Conservation (phyloP, 2,329 filamentous ascomycete species). For the Pestalotiopsis sp. region DNA sequence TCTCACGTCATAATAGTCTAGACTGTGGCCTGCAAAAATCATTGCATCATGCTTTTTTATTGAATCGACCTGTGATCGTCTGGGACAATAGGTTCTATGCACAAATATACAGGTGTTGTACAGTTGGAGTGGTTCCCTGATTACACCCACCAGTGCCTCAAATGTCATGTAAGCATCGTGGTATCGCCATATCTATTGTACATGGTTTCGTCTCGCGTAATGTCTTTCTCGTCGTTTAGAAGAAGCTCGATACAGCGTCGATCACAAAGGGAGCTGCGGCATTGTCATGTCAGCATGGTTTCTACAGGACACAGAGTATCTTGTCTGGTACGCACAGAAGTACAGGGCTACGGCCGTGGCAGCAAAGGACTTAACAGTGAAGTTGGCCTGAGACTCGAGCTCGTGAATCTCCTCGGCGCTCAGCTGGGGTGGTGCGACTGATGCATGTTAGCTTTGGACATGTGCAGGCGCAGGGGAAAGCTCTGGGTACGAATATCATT, state of each 20-base stretch:
- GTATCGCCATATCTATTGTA: background rate
- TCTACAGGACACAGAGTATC: background rate
- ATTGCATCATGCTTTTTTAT: background rate
- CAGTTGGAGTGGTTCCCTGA: background rate
- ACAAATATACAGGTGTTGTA: slow-evolving; percentile 9
- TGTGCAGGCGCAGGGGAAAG: background rate
- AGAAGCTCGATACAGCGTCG: slow-evolving; percentile 48
- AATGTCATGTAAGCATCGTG: background rate
- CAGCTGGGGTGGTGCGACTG: slow-evolving; percentile 59
- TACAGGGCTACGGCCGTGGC: slow-evolving; percentile 71
- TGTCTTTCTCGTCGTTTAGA: slow-evolving; percentile 22
- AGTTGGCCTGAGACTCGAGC: slow-evolving; percentile 68
- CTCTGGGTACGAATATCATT: slow-evolving; percentile 5
- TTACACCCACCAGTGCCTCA: background rate
- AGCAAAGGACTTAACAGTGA: slow-evolving; percentile 68
- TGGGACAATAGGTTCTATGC: background rate
- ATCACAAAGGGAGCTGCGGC: slow-evolving; percentile 59
- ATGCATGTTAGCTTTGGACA: background rate
- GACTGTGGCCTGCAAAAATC: background rate
- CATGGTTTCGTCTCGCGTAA: background rate
- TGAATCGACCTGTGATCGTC: background rate
- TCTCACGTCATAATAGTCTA: background rate
- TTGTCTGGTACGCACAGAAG: slow-evolving; percentile 63
- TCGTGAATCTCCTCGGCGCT: slow-evolving; percentile 70
- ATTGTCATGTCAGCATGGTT: background rate